Percentiles rank a stretch among this genome's conserved stretches.
phyloP scores from a whole-genome alignment of 768 basidiomycete species.

The Termitomyces bulborhizus region DNA sequence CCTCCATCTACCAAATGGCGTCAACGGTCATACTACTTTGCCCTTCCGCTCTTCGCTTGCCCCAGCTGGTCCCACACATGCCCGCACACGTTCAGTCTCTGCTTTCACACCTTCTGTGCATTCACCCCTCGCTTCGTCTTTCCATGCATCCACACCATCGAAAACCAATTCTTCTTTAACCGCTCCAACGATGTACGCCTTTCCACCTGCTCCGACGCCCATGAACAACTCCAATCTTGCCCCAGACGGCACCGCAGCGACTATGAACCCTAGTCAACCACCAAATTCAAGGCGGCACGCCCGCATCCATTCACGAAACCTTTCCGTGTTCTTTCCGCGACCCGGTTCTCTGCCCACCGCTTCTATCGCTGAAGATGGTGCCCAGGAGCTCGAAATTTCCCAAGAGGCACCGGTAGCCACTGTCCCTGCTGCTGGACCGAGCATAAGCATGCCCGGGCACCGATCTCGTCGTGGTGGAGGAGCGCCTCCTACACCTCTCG shows the following conservation, averaged over 20 bases:
- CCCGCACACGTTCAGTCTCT: constrained; percentile 37
- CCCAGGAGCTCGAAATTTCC: constrained; percentile 44
- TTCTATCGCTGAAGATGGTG: constrained; percentile 64
- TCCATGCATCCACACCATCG: constrained; percentile 8
- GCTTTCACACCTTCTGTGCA: constrained; percentile 43
- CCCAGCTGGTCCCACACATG: constrained; percentile 24
- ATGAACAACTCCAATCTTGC: constrained; percentile 17
- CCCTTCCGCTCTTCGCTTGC: constrained; percentile 27
- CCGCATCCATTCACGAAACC: constrained; percentile 83
- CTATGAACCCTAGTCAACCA: constrained; percentile 1
- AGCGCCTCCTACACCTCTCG: constrained; percentile 33
- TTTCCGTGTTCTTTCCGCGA: constrained; percentile 87
- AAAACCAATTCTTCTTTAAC: constrained; percentile 19
- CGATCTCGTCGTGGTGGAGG: constrained; percentile 17
- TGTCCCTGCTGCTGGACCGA: constrained; percentile 37
- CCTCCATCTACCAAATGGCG: constrained; percentile 15
- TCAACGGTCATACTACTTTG: constrained; percentile 19
- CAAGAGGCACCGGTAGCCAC: constrained; percentile 42
- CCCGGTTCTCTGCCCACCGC: constrained; percentile 57
- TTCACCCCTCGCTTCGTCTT: constrained; percentile 42
- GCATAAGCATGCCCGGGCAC: constrained; percentile 34
- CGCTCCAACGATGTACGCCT: constrained; percentile 10
- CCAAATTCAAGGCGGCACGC: constrained; percentile 39
- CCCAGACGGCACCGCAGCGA: constrained; percentile 14
- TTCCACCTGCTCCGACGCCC: constrained; percentile 10